Conservation (phyloP, 2,329 filamentous ascomycete genomes). For the Pseudogymnoascus sp. region DNA sequence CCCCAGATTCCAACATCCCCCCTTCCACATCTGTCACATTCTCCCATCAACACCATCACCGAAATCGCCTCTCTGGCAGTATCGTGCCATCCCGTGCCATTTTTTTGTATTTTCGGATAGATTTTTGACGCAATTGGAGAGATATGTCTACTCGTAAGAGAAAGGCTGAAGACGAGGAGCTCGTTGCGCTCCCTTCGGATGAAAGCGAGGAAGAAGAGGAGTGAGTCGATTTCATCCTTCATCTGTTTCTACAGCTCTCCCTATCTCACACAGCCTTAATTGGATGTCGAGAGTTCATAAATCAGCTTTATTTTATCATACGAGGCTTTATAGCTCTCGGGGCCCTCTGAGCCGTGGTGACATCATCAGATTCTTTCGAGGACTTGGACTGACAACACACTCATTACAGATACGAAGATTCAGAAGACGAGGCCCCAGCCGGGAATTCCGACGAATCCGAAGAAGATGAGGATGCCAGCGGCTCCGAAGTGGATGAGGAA, state of each 20-base stretch:
- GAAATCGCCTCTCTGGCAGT: background rate
- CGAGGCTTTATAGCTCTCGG: background rate
- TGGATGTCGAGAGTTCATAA: background rate
- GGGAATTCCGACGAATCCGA: slow-evolving; percentile 32
- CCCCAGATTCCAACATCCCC: background rate
- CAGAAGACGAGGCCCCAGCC: slow-evolving; percentile 26
- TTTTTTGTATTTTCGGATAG: background rate
- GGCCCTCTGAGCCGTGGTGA: background rate
- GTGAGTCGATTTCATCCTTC: slow-evolving; percentile 15
- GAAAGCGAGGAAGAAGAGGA: slow-evolving; percentile 26
- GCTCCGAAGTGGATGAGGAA: slow-evolving; percentile 19
- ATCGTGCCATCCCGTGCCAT: background rate
- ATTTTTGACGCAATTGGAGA: background rate
- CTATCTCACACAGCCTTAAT: background rate
- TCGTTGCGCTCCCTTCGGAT: slow-evolving; percentile 25
- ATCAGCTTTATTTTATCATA: slow-evolving; percentile 7
- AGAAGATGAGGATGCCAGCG: slow-evolving; percentile 19
- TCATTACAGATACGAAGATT: slow-evolving; percentile 26
- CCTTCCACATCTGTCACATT: background rate
- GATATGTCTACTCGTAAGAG: slow-evolving; percentile 17
- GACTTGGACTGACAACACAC: slow-evolving; percentile 16
- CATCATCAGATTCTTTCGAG: slow-evolving; percentile 5
- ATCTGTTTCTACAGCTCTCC: background rate
- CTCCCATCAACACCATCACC: slow-evolving; percentile 9
- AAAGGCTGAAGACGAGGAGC: slow-evolving; percentile 25